Evolutionary conservation across 2,329 filamentous ascomycete species (phyloP).

Genomic region (Alternaria arborescens): DNA sequence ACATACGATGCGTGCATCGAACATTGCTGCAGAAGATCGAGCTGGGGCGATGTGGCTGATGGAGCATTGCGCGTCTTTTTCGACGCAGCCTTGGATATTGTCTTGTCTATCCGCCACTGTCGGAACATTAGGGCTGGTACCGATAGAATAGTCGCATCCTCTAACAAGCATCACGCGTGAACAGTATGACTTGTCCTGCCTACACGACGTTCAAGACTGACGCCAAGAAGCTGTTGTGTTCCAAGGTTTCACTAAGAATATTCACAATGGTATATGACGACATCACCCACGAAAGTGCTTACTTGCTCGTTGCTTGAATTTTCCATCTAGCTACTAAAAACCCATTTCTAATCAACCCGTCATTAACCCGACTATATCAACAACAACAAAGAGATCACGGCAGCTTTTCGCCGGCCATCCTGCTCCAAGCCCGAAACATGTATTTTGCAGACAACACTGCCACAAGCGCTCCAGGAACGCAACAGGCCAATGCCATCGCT

Average conservation of each 20-base stretch:
- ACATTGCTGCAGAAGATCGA: slow-evolving; percentile 29
- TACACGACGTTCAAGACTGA: neutral
- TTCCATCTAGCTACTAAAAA: neutral
- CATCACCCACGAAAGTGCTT: neutral
- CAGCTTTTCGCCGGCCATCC: neutral
- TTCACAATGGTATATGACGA: neutral
- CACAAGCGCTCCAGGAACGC: neutral
- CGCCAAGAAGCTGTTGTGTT: neutral
- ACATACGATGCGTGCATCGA: slow-evolving; percentile 34
- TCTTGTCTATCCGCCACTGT: neutral
- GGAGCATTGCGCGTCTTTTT: slow-evolving; percentile 31
- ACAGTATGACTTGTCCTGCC: neutral
- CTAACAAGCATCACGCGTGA: slow-evolving; percentile 1
- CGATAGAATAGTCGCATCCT: neutral
- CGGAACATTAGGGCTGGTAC: neutral
- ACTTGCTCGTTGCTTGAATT: neutral
- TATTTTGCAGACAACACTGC: neutral
- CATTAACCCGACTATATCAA: neutral
- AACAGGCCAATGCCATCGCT: neutral
- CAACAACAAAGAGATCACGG: neutral
- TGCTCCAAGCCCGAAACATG: slow-evolving; percentile 2
- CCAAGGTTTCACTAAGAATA: neutral
- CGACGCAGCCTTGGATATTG: slow-evolving; percentile 2
- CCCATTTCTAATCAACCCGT: slow-evolving; percentile 1
- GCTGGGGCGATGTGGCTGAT: slow-evolving; percentile 3